phyloP scores from a whole-genome alignment of 192 early-diverging fungal genomes.

The Coemansia sp. region DNA sequence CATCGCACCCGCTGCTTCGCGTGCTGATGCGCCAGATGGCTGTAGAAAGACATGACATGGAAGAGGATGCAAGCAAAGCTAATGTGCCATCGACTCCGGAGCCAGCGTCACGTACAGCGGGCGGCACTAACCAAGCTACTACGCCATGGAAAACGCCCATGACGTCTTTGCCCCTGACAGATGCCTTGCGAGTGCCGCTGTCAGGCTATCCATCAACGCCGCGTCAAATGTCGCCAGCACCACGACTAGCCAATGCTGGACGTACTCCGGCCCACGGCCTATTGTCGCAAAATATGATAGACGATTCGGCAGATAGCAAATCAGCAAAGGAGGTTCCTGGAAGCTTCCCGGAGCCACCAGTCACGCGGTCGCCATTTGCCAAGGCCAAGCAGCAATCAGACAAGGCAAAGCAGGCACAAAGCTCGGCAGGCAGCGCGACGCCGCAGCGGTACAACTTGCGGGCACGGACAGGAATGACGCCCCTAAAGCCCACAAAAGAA shows the following conservation, averaged over 20 bases:
- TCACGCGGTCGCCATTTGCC: constrained; percentile 30
- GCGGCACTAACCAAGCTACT: background rate
- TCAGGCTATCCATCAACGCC: constrained; percentile 43
- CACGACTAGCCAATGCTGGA: constrained; percentile 8
- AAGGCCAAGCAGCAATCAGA: constrained; percentile 4
- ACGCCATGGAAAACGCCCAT: constrained; percentile 26
- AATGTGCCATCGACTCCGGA: constrained; percentile 6
- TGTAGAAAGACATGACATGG: background rate
- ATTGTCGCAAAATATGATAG: constrained; percentile 2
- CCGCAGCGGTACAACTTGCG: constrained; percentile 32
- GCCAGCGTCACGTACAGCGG: background rate
- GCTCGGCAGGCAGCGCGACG: background rate
- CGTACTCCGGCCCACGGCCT: constrained; percentile 11
- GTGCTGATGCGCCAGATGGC: constrained; percentile 40
- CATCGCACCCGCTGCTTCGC: constrained; percentile 28
- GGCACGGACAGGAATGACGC: constrained; percentile 12
- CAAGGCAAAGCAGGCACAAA: constrained; percentile 5
- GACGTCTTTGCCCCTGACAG: constrained; percentile 6
- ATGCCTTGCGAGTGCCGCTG: constrained; percentile 19
- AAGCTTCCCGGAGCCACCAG: constrained; percentile 5
- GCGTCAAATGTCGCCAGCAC: background rate
- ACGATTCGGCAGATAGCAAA: constrained; percentile 1
- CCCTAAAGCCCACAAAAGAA: background rate
- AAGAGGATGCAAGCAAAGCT: background rate
- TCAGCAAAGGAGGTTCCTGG: constrained; percentile 11